Base-by-base conservation (phyloP, 1,284 basidiomycete genomes). In the Malassezia sp. region DNA sequence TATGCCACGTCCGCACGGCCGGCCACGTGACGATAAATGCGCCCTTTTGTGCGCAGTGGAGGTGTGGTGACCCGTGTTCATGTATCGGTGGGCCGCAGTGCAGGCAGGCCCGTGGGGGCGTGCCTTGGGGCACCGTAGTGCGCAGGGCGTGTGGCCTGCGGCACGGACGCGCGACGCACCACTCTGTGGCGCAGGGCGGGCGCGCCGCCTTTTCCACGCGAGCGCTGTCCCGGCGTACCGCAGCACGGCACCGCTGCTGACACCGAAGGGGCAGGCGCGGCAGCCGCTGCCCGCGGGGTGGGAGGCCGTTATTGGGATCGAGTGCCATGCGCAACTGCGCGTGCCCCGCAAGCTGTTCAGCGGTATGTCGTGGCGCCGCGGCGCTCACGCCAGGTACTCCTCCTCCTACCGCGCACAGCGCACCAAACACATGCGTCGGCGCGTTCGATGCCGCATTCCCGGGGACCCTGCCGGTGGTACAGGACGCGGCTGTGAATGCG, bases 311-410 rank as follows among this genome's bases (percentile, higher is more conserved):
- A 81, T 97, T 35, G 93, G 93, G 20, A 82, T 97, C 37, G 91
- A 97, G 67, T 85, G 90, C 9, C 93, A 97, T 67, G 85, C 88
- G 0, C 91, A 97, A 71, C 79, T 97, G 60, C 84, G 83, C 69
- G 82, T 86, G 10, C 78, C 80, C 42, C 74, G 75, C 49, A 97
- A 97, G 72, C 77, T 97, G 10, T 96, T 97, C 73, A 95, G 89
- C 40, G 74, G 84, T 85, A 47, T 57, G 79, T 72, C 32, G 11
- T 10, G 6, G n/a, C n/a, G n/a, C n/a, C n/a, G 7, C 30, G 2
- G 11, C 34, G 15, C 29, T 42, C 17, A 67, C n/a, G 53, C 43
- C 57, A 26, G 61, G 59, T 1, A 50, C 56, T 3, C 24, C 26
- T 15, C 58, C 56, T 31, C 80, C 79, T 2, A 77, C 78, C 11